Base-by-base conservation (phyloP, 169 alveolate genomes). In the Hammondia hammondi region DNA sequence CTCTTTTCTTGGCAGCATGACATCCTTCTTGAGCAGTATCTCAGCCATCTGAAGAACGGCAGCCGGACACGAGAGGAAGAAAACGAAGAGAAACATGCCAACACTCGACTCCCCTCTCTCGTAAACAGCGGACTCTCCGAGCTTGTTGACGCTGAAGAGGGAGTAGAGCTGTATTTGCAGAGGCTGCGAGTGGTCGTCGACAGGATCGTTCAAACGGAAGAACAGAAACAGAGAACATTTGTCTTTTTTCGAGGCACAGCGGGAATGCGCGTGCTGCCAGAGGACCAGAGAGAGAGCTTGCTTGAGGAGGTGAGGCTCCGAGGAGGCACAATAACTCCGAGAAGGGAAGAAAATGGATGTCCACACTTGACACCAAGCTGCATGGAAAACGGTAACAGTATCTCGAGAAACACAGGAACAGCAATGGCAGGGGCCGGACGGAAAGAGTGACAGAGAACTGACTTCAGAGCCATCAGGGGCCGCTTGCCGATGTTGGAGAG, bases 201-300 rank as follows among this genome's bases (percentile, higher is more conserved):
- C n/a, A 39, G 1, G 70, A 88, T 71, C 73, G 43, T 91, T 29
- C 94, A 87, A 2, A 48, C 45, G 9, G 70, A 48, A 57, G 35
- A n/a, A 27, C 81, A 92, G 39, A 19, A 46, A 35, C 29, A 37
- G 27, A 57, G 72, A 17, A 32, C 95, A 17, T 52, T 92, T 39
- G n/a, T 92, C 6, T 52, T 92, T 88, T 92, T 92, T 48, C 61
- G 95, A 57, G 95, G 95, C 43, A 92, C 95, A 39, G 95, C 95
- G 29, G 95, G 95, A 29, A 48, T 92, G 95, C 91, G 95, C 5
- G 72, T 77, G 32, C 89, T 91, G 24, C 57, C 88, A 3, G 70
- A 27, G 32, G 89, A 77, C 19, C 71, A 91, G 88, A 19, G 45
- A 48, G 46, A 91, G 89, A 35, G 70, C 37, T n/a, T 82, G 32